Evolutionary conservation across 345 rosid species (phyloP).

Genomic region (Eucalyptus pumila): DNA sequence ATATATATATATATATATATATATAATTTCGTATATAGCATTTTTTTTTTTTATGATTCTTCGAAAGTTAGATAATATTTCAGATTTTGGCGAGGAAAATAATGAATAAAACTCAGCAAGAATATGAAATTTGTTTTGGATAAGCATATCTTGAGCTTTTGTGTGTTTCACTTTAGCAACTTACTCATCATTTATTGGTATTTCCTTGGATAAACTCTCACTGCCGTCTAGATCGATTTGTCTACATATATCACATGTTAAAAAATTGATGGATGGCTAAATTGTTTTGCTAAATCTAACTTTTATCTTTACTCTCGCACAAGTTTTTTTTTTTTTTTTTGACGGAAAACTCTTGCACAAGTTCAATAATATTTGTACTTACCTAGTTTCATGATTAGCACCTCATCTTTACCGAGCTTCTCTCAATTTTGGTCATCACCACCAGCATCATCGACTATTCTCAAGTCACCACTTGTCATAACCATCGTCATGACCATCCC

Average conservation of each 20-base stretch:
- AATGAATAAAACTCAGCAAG: too few relatives aligned
- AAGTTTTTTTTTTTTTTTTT: too few relatives aligned
- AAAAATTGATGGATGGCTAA: neutral
- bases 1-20: too few relatives aligned
- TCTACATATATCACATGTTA: neutral
- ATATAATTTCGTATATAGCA: neutral
- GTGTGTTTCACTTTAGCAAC: neutral
- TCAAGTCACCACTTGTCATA: fast-evolving
- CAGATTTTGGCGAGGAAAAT: neutral
- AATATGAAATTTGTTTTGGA: neutral
- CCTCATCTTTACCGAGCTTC: neutral
- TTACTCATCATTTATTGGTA: neutral
- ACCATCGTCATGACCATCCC: neutral
- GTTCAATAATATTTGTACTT: neutral
- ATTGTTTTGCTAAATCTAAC: neutral
- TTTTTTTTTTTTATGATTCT: neutral
- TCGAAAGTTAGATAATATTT: neutral
- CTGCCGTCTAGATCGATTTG: neutral
- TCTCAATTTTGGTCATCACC: neutral
- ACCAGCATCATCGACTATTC: neutral
- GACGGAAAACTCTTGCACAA: too few relatives aligned
- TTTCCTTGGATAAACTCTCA: neutral
- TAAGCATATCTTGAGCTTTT: neutral
- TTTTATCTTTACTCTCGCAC: neutral
- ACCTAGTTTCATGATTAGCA: neutral